These are phyloP conservation scores for Arxiozyma slooffiae DNA, from an alignment of 1,139 yeast genomes.

Conservation along the genomic window DNA sequence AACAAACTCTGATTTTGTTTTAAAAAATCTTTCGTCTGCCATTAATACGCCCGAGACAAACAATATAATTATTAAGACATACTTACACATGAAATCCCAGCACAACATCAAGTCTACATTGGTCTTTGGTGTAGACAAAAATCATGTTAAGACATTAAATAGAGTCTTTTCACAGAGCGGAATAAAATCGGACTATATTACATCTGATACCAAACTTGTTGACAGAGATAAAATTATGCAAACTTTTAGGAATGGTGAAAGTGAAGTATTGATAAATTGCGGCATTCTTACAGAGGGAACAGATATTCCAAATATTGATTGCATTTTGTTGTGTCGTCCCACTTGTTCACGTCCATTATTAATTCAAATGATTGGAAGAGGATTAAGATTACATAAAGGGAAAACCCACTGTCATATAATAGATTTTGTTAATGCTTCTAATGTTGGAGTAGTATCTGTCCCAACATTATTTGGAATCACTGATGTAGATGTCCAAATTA, in stretches of 20 bases:
- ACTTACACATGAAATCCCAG: conserved; percentile 32
- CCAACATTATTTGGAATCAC: conserved; percentile 50
- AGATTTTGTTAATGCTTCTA: conserved; percentile 61
- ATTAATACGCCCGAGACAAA: conserved; percentile 49
- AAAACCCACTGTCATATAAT: conserved; percentile 65
- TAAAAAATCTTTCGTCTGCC: conserved; percentile 41
- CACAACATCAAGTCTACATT: conserved; percentile 50
- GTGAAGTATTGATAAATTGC: conserved; percentile 76
- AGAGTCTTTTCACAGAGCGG: conserved; percentile 49
- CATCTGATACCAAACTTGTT: conserved; percentile 49
- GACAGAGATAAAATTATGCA: conserved; percentile 46
- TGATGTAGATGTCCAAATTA: conserved; percentile 23
- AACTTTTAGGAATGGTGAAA: conserved; percentile 51
- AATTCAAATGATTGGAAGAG: conserved; percentile 89
- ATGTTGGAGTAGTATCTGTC: conserved; percentile 49
- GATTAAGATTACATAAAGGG: conserved; percentile 53
- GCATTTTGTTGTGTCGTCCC: conserved; percentile 70
- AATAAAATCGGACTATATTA: conserved; percentile 62
- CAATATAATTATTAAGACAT: conserved; percentile 49
- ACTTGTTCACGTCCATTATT: conserved; percentile 63
- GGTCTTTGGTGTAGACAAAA: conserved; percentile 66
- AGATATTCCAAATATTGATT: conserved; percentile 84
- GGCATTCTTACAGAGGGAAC: conserved; percentile 93
- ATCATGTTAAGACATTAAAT: conserved; percentile 53
- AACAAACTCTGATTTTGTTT: conserved; percentile 44